Percentiles rank a stretch among this genome's conserved stretches.
phyloP scores from a whole-genome alignment of 163 green algal species.

The Chlamydomonas reinhardtii region DNA sequence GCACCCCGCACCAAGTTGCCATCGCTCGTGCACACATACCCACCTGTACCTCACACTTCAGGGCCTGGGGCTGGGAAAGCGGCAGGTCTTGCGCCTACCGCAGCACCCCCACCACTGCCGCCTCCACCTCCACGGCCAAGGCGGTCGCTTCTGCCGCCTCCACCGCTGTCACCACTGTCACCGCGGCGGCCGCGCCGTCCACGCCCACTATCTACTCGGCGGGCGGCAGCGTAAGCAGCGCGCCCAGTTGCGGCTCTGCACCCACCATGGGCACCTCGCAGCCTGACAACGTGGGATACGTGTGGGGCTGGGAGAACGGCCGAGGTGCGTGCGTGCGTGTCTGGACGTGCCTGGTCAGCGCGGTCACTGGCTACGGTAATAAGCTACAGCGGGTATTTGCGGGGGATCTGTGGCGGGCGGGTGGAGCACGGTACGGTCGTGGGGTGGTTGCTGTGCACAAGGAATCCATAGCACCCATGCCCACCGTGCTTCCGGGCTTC shows the following conservation, averaged over 20 bases:
- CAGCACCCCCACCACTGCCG: not conserved
- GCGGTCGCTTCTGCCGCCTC: not conserved
- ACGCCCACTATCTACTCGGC: not conserved
- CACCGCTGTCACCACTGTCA: not conserved
- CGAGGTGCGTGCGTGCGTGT: not conserved
- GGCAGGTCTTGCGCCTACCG: not conserved
- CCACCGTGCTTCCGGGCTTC: no score
- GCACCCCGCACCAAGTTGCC: no score
- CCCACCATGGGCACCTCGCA: conserved; percentile 22
- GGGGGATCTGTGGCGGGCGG: no score
- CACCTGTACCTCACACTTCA: not conserved
- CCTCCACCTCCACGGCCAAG: no score
- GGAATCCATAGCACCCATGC: no score
- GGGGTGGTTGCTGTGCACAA: no score
- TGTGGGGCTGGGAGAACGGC: conserved; percentile 46
- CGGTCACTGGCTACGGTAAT: no score
- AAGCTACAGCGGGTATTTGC: no score
- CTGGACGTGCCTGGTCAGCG: no score
- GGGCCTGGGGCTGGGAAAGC: conserved; percentile 31
- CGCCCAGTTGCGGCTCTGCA: not conserved
- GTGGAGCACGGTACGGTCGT: no score
- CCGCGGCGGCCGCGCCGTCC: not conserved
- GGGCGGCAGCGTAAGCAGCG: not conserved
- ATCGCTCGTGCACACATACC: no score
- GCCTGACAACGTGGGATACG: conserved; percentile 39